Conservation (phyloP, 345 rosid genomes). For the Citrus mangshanensis region DNA sequence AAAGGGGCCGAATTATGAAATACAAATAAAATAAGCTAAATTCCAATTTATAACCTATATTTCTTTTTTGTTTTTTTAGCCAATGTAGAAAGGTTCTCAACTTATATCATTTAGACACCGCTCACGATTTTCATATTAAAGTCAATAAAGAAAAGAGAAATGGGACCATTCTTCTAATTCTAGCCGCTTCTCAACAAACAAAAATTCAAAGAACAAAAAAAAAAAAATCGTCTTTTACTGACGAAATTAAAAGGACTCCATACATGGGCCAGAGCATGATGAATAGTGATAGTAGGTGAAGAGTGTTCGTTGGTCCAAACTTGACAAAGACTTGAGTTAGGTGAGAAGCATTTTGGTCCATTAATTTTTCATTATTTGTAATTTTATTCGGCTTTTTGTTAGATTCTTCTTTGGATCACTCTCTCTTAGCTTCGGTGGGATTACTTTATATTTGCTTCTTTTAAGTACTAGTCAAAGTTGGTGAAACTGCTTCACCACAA, state of each 20-base stretch:
- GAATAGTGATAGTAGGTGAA: neutral
- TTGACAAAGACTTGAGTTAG: constrained; percentile 12
- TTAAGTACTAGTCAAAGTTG: neutral
- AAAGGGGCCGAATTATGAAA: no score
- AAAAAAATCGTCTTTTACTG: neutral
- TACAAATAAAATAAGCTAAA: no score
- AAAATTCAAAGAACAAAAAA: neutral
- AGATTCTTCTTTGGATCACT: neutral
- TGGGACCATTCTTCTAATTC: neutral
- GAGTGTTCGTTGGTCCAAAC: neutral
- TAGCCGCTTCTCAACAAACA: neutral
- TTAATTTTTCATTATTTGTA: neutral
- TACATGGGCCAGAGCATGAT: neutral
- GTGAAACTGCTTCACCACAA: neutral
- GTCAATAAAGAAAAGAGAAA: neutral
- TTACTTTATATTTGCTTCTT: neutral
- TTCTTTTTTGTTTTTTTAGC: neutral
- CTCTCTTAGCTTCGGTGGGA: neutral
- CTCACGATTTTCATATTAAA: no score
- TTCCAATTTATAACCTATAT: neutral
- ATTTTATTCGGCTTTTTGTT: neutral
- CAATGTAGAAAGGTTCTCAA: no score
- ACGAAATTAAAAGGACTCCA: neutral
- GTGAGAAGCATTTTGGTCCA: constrained; percentile 24
- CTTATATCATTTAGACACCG: no score